Conservation (phyloP, 768 basidiomycete genomes). For the Pleurotus salmoneostramineus region DNA sequence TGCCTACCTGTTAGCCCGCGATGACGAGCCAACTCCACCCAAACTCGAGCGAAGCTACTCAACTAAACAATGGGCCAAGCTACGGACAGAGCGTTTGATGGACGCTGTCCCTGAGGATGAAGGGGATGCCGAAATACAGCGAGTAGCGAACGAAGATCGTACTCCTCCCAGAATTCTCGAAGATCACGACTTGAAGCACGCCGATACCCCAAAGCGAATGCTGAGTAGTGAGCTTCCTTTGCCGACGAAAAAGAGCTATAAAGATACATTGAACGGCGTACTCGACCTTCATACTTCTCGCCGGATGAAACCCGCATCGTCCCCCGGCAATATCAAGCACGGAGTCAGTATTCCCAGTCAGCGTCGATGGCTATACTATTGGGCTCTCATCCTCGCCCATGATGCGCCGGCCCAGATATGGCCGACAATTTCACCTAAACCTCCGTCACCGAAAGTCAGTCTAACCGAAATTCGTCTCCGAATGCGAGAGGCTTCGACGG, state of each 20-base stretch:
- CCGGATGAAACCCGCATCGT: slow-evolving; percentile 53
- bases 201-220: not conserved
- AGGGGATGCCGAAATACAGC: slow-evolving; percentile 12
- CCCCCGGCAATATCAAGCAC: slow-evolving; percentile 33
- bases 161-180: not conserved
- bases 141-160: slow-evolving; percentile 1
- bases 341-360: slow-evolving; percentile 83
- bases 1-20: slow-evolving; percentile 68
- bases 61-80: slow-evolving; percentile 43
- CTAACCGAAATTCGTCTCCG: slow-evolving; percentile 56
- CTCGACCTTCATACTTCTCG: slow-evolving; percentile 67
- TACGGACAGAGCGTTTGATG: slow-evolving; percentile 46
- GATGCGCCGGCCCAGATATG: slow-evolving; percentile 52
- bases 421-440: slow-evolving; percentile 21
- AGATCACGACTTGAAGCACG: not conserved
- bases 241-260: slow-evolving; percentile 25
- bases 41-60: slow-evolving; percentile 41
- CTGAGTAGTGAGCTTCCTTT: slow-evolving; percentile 5
- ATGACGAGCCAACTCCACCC: slow-evolving; percentile 42
- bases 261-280: slow-evolving; percentile 46
- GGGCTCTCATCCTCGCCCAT: slow-evolving; percentile 59
- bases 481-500: slow-evolving; percentile 50
- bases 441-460: slow-evolving; percentile 40
- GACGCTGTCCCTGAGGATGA: slow-evolving; percentile 42
- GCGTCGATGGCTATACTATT: slow-evolving; percentile 75